These are phyloP conservation scores for Arabidopsis suecica DNA, from an alignment of 345 rosid species.

Conservation along the genomic window DNA sequence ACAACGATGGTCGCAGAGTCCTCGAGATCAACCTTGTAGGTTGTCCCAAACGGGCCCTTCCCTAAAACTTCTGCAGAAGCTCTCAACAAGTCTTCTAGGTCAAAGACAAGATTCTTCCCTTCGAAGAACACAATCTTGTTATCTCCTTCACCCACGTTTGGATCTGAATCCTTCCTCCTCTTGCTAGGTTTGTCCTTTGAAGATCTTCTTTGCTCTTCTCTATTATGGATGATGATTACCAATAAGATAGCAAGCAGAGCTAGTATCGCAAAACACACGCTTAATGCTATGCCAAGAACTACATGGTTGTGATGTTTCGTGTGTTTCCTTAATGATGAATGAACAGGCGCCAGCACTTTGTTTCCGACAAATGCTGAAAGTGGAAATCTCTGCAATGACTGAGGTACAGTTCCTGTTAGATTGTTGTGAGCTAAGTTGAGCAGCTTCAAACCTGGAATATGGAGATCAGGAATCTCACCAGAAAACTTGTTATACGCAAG, in stretches of 20 bases:
- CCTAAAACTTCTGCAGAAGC: slow-evolving; percentile 99
- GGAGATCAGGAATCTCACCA: slow-evolving; percentile 68
- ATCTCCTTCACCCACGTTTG: slow-evolving; percentile 54
- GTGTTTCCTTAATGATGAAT: slow-evolving; percentile 49
- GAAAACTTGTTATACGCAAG: slow-evolving; percentile 77
- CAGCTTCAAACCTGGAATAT: slow-evolving; percentile 55
- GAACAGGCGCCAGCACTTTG: slow-evolving; percentile 50
- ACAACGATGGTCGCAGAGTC: slow-evolving; percentile 85
- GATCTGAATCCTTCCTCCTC: slow-evolving; percentile 59
- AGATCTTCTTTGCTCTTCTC: slow-evolving; percentile 39
- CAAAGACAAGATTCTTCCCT: slow-evolving; percentile 80
- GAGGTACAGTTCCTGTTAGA: slow-evolving; percentile 68
- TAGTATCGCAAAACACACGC: slow-evolving; percentile 54
- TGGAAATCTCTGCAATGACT: slow-evolving; percentile 73
- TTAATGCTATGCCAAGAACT: slow-evolving; percentile 59
- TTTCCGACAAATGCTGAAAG: slow-evolving; percentile 66
- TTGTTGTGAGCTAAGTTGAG: slow-evolving; percentile 70
- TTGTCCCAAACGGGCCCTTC: slow-evolving; percentile 89
- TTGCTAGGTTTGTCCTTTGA: slow-evolving; percentile 54
- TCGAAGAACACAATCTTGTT: slow-evolving; percentile 82
- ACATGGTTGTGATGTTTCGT: slow-evolving; percentile 56
- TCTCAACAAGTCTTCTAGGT: slow-evolving; percentile 84
- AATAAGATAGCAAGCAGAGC: slow-evolving; percentile 54
- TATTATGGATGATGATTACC: slow-evolving; percentile 46
- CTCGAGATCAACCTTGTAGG: slow-evolving; percentile 85